Conservation (phyloP, 352 stramenopile species). For the Pythium periplocum region DNA sequence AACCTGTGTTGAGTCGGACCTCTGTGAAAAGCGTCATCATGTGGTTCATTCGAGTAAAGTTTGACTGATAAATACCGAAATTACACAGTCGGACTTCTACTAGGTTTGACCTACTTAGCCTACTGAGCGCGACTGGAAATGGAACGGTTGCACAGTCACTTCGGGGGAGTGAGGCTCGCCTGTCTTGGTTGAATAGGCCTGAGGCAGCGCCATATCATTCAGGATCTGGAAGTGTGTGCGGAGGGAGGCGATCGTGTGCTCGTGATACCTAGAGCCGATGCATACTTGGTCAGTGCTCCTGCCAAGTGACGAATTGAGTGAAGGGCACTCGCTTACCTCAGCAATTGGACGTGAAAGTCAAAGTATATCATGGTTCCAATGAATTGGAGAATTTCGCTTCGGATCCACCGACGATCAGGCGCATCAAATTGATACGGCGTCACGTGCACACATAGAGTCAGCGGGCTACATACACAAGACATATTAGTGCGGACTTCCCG, state of each 20-base stretch:
- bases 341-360: conserved; percentile 1
- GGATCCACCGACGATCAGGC: conserved; percentile 44
- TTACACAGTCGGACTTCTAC: too few relatives aligned
- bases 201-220: conserved; percentile 7
- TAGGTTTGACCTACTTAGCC: too few relatives aligned
- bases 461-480: too few relatives aligned
- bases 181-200: conserved; percentile 1
- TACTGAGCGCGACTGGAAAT: conserved; percentile 8
- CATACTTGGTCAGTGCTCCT: too few relatives aligned
- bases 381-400: conserved; percentile 25
- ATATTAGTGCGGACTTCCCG: too few relatives aligned
- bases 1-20: too few relatives aligned
- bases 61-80: too few relatives aligned
- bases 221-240: conserved; percentile 12
- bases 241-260: conserved; percentile 5
- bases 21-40: too few relatives aligned
- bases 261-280: conserved; percentile 2
- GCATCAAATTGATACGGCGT: conserved; percentile 60
- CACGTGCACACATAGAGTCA: conserved; percentile 42
- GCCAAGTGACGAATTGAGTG: too few relatives aligned
- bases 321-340: not conserved
- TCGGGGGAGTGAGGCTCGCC: conserved; percentile 10
- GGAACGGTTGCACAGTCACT: conserved; percentile 5
- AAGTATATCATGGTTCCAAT: conserved; percentile 4
- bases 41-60: too few relatives aligned